Percentiles rank a stretch among this genome's conserved stretches.
Conservation (phyloP, 345 rosid genomes). For the Dovyalis caffra region DNA sequence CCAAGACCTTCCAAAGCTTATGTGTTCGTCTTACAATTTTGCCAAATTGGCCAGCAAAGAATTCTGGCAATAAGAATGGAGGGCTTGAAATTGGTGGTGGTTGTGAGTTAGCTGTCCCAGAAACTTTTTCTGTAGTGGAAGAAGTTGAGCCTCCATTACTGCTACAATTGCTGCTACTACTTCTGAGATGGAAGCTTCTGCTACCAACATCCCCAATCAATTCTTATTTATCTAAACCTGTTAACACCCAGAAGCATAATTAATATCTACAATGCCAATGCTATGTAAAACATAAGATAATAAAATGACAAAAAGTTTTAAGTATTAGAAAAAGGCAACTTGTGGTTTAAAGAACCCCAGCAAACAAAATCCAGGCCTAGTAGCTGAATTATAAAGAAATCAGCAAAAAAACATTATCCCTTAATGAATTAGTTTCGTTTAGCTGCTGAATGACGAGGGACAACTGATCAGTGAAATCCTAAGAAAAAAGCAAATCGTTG, state of each 20-base stretch:
- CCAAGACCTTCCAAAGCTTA: slow-evolving; percentile 56
- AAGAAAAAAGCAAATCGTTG: background rate
- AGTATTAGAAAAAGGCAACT: background rate
- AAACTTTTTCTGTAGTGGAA: slow-evolving; percentile 13
- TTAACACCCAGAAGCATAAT: background rate
- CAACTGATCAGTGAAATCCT: background rate
- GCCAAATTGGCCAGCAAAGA: slow-evolving; percentile 49
- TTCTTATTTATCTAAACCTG: slow-evolving; percentile 64
- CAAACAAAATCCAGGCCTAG: background rate
- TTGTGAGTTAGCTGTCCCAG: slow-evolving; percentile 10
- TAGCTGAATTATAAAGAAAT: background rate
- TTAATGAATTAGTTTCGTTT: no score
- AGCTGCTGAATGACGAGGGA: background rate
- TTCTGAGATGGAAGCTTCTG: slow-evolving; percentile 72
- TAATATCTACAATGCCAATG: no score
- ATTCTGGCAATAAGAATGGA: slow-evolving; percentile 34
- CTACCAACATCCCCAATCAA: slow-evolving; percentile 60
- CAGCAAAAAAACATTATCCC: background rate
- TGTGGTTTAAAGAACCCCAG: no score
- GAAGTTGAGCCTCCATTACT: slow-evolving; percentile 21
- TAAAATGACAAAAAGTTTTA: background rate
- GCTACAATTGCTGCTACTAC: slow-evolving; percentile 28
- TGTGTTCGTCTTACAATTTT: slow-evolving; percentile 53
- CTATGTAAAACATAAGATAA: no score
- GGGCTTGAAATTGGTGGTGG: slow-evolving; percentile 34